Conservation (phyloP, 345 rosid genomes). For the Pistacia integerrima region DNA sequence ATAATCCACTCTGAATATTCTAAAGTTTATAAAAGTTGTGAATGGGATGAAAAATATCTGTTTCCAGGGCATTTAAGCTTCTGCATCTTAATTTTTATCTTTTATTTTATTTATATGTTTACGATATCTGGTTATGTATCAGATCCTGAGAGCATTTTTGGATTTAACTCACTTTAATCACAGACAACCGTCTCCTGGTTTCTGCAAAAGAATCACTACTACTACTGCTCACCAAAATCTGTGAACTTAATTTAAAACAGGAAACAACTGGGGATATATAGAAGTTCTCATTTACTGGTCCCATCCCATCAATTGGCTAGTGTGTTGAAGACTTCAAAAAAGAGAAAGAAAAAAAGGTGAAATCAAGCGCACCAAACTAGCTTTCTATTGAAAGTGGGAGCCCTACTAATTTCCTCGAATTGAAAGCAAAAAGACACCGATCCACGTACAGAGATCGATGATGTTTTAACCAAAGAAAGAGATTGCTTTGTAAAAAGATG, state of each 20-base stretch:
- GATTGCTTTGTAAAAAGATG: slow-evolving; percentile 26
- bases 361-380: slow-evolving; percentile 12
- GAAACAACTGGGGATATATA: not conserved
- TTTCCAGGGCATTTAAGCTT: slow-evolving; percentile 3
- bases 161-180: not conserved
- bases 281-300: not conserved
- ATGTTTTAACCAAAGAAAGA: slow-evolving; percentile 19
- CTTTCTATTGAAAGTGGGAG: slow-evolving; percentile 21
- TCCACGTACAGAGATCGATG: not conserved
- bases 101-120: no score
- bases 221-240: not conserved
- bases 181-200: not conserved
- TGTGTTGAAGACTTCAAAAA: not conserved
- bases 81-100: not conserved
- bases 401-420: slow-evolving; percentile 14
- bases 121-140: no score
- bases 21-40: not conserved
- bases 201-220: not conserved
- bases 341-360: not conserved
- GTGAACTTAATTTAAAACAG: not conserved
- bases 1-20: slow-evolving; percentile 34
- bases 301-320: slow-evolving; percentile 9
- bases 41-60: slow-evolving; percentile 1
- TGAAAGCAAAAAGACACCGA: slow-evolving; percentile 23
- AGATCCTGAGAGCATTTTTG: not conserved